Percentiles rank a stretch among this genome's conserved stretches.
phyloP scores from a whole-genome alignment of 495 filamentous ascomycete genomes.

The Talaromyces borbonicus region DNA sequence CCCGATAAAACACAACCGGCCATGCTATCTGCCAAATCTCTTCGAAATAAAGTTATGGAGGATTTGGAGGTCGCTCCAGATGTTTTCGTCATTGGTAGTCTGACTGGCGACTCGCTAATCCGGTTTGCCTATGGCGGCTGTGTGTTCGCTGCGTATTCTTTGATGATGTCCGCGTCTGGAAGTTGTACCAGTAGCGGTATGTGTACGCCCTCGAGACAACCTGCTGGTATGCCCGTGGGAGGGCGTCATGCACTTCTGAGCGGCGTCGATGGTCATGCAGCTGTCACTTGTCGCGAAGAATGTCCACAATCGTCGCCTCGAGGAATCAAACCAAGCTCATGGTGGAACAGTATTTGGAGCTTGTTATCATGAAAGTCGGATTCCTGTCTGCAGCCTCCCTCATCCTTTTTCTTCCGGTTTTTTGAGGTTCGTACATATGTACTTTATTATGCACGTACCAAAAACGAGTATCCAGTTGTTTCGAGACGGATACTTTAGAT shows the following conservation, averaged over 20 bases:
- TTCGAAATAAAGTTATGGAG: constrained; percentile 43
- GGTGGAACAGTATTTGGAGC: neutral
- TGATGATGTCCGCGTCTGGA: constrained; percentile 24
- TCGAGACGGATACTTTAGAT: no score
- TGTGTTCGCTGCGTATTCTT: constrained; percentile 45
- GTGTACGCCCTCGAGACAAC: constrained; percentile 6
- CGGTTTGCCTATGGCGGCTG: constrained; percentile 56
- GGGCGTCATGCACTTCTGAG: constrained; percentile 4
- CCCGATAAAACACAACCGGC: no score
- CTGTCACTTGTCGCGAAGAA: neutral
- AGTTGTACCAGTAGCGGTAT: constrained; percentile 1
- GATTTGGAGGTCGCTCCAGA: constrained; percentile 45
- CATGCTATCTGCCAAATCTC: constrained; percentile 45
- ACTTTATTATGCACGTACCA: no score
- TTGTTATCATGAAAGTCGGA: neutral
- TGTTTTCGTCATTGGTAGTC: constrained; percentile 53
- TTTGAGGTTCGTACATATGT: no score
- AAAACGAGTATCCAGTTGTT: no score
- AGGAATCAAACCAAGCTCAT: constrained; percentile 1
- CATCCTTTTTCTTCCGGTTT: no score
- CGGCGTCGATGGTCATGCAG: constrained; percentile 4
- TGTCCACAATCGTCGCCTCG: neutral
- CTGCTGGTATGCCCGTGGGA: constrained; percentile 4
- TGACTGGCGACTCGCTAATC: constrained; percentile 56
- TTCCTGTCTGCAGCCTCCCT: no score